These are phyloP conservation scores for Cicer bijugum DNA, from an alignment of 306 rosid genomes.

Conservation along the genomic window DNA sequence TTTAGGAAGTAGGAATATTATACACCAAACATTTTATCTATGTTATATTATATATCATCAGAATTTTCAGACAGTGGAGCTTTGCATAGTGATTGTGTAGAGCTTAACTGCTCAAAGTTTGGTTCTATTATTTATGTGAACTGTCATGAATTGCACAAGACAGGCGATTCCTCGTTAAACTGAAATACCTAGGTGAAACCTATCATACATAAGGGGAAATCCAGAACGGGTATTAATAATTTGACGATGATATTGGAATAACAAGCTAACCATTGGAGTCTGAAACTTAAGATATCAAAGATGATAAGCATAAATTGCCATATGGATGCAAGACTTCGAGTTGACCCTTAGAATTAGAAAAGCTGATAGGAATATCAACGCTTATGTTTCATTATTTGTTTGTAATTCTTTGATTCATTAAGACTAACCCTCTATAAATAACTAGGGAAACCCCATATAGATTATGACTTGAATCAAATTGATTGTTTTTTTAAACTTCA, in stretches of 20 bases:
- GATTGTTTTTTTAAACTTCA: no score
- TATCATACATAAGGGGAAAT: background rate
- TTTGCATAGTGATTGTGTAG: conserved; percentile 51
- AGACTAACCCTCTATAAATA: background rate
- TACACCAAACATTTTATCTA: conserved; percentile 36
- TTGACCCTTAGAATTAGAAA: background rate
- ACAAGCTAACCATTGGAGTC: background rate
- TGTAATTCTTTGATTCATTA: no score
- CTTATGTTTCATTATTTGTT: no score
- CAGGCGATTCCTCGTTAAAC: background rate
- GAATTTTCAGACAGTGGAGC: conserved; percentile 41
- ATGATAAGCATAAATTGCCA: background rate
- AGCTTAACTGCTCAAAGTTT: conserved; percentile 41
- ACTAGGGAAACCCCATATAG: no score
- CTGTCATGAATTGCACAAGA: conserved; percentile 2
- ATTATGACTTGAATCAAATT: no score
- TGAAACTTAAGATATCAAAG: background rate
- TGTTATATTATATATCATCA: conserved; percentile 44
- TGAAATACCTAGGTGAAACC: background rate
- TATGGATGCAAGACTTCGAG: background rate
- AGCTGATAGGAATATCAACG: no score
- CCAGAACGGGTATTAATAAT: background rate
- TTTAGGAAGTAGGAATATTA: conserved; percentile 46
- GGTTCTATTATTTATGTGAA: conserved; percentile 43
- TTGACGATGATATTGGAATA: background rate